A percentile compares a stretch with the other conserved stretches of the same genome.
These are phyloP conservation scores for Ophiostoma australiae DNA, from an alignment of 2,329 filamentous ascomycete species.

Conservation along the genomic window DNA sequence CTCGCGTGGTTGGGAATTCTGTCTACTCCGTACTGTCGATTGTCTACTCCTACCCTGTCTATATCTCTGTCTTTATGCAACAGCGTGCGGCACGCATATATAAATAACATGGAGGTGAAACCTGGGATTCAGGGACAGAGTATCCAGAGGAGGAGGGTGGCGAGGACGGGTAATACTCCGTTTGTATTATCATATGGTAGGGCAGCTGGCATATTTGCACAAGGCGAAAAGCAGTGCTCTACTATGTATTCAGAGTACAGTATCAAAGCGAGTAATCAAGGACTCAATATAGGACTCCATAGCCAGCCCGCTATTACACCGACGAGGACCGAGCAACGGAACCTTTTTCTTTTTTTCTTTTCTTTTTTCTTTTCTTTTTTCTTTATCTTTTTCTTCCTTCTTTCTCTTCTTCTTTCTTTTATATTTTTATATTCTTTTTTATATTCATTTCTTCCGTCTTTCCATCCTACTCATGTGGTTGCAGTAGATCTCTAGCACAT, in stretches of 20 bases:
- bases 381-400: not conserved
- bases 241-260: too few species aligned
- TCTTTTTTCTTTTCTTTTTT: not conserved
- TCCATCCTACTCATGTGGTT: not conserved
- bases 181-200: not conserved
- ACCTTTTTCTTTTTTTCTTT: not conserved
- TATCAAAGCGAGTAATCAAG: too few species aligned
- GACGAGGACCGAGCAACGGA: not conserved
- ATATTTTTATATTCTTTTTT: too few species aligned
- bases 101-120: conserved; percentile 6
- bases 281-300: too few species aligned
- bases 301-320: not conserved
- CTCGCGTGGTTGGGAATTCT: not conserved
- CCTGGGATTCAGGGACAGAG: not conserved
- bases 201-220: too few species aligned
- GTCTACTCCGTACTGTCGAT: too few species aligned
- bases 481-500: not conserved
- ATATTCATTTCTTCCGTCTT: too few species aligned
- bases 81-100: not conserved
- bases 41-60: not conserved
- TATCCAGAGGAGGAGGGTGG: not conserved
- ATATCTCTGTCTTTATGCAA: not conserved
- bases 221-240: too few species aligned
- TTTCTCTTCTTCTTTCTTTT: not conserved
- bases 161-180: not conserved